Evolutionary conservation across 2,329 filamentous ascomycete species (phyloP).

Genomic region (Aspergillus sp.): DNA sequence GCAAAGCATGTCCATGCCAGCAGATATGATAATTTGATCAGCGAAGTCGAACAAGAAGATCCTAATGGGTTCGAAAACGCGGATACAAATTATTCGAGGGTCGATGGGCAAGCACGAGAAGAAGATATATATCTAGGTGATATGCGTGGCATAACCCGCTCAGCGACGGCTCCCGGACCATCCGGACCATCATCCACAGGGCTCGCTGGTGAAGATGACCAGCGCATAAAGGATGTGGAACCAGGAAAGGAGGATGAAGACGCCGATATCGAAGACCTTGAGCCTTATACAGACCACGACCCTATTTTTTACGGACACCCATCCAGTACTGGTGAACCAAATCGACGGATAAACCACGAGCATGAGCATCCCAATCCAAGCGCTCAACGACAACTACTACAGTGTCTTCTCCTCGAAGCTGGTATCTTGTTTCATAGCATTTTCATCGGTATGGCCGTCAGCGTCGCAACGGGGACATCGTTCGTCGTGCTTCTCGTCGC

Average conservation of each 20-base stretch:
- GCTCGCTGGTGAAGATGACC: constrained; percentile 12
- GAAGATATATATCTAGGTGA: constrained; percentile 16
- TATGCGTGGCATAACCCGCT: constrained; percentile 6
- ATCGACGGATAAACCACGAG: constrained; percentile 20
- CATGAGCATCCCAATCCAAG: constrained; percentile 40
- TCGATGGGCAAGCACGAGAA: constrained; percentile 13
- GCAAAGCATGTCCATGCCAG: constrained; percentile 51
- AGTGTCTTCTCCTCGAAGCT: constrained; percentile 71
- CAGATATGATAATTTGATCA: constrained; percentile 43
- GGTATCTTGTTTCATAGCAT: constrained; percentile 79
- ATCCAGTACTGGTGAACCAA: constrained; percentile 1
- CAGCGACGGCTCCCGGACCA: constrained; percentile 2
- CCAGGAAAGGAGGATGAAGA: constrained; percentile 46
- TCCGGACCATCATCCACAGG: constrained; percentile 10
- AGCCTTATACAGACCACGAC: constrained; percentile 21
- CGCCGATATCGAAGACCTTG: constrained; percentile 51
- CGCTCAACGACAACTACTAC: constrained; percentile 60
- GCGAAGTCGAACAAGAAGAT: constrained; percentile 15
- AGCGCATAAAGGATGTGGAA: constrained; percentile 14
- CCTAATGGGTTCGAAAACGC: constrained; percentile 12
- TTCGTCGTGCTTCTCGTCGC: constrained; percentile 74
- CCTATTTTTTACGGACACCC: constrained; percentile 7
- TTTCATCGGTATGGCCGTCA: constrained; percentile 81
- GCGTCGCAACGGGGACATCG: constrained; percentile 68
- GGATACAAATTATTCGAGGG: constrained; percentile 14